Base-by-base conservation (phyloP, 305 asterid species). In the Lippia alba region DNA sequence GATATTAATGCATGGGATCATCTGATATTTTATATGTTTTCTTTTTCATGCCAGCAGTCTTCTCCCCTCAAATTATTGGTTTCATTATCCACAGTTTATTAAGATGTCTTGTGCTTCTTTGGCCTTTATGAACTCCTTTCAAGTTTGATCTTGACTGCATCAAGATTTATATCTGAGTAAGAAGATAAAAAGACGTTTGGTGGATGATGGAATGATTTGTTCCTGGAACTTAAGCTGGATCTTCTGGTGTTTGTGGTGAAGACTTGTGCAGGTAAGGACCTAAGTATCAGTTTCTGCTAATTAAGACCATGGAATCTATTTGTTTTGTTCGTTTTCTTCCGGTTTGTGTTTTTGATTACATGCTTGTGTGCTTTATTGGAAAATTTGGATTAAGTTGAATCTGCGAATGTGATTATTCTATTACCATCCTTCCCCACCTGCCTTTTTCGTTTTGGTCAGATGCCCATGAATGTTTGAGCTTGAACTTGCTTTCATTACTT, bases 181-280 rank as follows among this genome's bases (percentile, higher is more conserved):
- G 90, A 91, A 76, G 85, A 73, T 86, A 46, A 94, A 91, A 84
- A 85, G 75, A 84, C 96, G 96, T 39, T 72, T 74, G 77, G 90
- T 84, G 66, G 99, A 94, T 62, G 98, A 91, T 82, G 97, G 96
- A 69, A 92, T 90, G 70, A 88, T 78, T 72, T 94, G 99, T 81
- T 77, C 94, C 73, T 94, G 99, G 90, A 80, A 84, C 81, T 81
- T 90, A 32, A 7, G 53, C 83, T 63, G 98, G 84, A 76, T 78
- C 96, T 72, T 79, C 94, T 45, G 92, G 81, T 45, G 91, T 82
- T 60, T 94, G 99, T 81, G 91, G 84, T 72, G 81, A 79, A 82
- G 94, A 92, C 83, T 91, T 81, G 50, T 94, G 98, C 83, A 77
- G 98, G 99, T 94, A 79, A 78, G 90, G 74, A 67, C 32, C 24